Conservation (phyloP, 2,329 filamentous ascomycete species). For the Clathrospora elynae region DNA sequence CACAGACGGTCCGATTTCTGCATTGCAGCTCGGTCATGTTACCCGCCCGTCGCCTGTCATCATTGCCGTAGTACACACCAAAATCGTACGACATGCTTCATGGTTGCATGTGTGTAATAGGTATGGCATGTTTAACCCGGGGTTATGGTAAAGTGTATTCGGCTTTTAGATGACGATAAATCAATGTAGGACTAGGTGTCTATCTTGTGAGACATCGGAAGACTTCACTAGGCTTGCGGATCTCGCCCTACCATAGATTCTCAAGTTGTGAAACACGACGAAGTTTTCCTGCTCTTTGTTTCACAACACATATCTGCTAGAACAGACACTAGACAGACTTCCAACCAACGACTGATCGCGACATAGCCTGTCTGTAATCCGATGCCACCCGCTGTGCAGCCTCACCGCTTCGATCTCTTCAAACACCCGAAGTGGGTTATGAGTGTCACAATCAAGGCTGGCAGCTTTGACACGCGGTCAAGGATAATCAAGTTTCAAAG, state of each 20-base stretch:
- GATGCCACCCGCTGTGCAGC: slow-evolving; percentile 5
- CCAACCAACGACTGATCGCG: slow-evolving; percentile 3
- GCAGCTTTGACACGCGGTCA: slow-evolving; percentile 13
- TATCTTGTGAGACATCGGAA: slow-evolving; percentile 7
- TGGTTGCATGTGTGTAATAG: neutral
- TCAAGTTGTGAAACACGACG: neutral
- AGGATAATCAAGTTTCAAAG: slow-evolving; percentile 16
- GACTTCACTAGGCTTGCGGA: slow-evolving; percentile 10
- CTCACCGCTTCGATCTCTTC: neutral
- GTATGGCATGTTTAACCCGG: neutral
- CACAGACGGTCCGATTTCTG: slow-evolving; percentile 1
- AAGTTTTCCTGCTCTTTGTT: neutral
- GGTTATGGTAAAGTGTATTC: neutral
- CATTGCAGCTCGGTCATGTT: slow-evolving; percentile 8
- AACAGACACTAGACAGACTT: slow-evolving; percentile 2
- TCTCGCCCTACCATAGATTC: neutral
- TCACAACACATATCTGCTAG: too few relatives aligned
- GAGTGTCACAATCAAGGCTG: neutral
- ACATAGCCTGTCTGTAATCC: slow-evolving; percentile 10
- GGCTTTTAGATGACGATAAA: too few relatives aligned
- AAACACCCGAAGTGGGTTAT: slow-evolving; percentile 1
- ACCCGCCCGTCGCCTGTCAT: slow-evolving; percentile 1
- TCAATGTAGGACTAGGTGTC: too few relatives aligned
- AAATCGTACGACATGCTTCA: neutral
- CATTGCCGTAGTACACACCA: neutral